Conservation (phyloP, 2,329 filamentous ascomycete genomes). For the Calonectria hongkongensis region DNA sequence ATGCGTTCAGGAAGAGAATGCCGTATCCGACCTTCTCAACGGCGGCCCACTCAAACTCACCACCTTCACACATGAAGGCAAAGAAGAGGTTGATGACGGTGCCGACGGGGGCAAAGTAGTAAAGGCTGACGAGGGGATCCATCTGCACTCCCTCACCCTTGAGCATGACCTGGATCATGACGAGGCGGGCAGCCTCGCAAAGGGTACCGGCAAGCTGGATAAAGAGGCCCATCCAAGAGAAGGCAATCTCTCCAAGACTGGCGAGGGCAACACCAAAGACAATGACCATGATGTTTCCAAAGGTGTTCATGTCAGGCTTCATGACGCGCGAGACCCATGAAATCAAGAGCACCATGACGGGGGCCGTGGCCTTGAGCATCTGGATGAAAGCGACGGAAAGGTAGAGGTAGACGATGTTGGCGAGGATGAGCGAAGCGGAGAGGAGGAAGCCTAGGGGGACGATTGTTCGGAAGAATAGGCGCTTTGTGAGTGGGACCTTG, state of each 20-base stretch:
- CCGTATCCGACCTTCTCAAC: conserved; percentile 23
- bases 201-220: conserved; percentile 38
- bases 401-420: conserved; percentile 32
- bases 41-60: conserved; percentile 11
- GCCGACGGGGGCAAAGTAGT: conserved; percentile 42
- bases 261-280: conserved; percentile 23
- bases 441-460: conserved; percentile 28
- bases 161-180: conserved; percentile 46
- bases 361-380: conserved; percentile 30
- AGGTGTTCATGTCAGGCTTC: conserved; percentile 13
- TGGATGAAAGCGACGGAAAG: conserved; percentile 29
- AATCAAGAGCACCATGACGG: conserved; percentile 30
- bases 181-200: conserved; percentile 42
- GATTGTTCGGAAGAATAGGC: conserved; percentile 23
- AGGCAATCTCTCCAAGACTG: conserved; percentile 28
- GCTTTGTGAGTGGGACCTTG: conserved; percentile 32
- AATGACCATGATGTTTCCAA: conserved; percentile 28
- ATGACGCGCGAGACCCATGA: conserved; percentile 22
- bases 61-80: conserved; percentile 24
- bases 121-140: conserved; percentile 44
- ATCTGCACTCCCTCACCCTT: conserved; percentile 43
- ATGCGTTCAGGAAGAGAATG: conserved; percentile 28
- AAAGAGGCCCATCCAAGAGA: conserved; percentile 25
- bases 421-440: conserved; percentile 26
- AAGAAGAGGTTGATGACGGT: conserved; percentile 35